These are phyloP conservation scores for Salix suchowensis DNA, from an alignment of 345 rosid species.

Conservation along the genomic window DNA sequence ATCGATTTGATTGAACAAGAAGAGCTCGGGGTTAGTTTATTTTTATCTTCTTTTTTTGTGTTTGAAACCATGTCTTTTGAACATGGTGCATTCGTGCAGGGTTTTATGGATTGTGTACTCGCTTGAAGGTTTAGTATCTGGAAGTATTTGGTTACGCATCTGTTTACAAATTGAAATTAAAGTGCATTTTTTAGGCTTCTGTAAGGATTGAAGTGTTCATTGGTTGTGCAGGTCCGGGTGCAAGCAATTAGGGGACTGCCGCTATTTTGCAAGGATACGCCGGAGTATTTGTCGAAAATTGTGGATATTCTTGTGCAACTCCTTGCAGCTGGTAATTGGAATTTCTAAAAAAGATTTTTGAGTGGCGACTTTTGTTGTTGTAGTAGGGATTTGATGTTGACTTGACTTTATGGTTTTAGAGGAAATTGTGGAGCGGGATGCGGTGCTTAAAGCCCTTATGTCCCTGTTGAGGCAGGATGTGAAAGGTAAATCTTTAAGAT, in stretches of 20 bases:
- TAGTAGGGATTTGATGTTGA: conserved; percentile 1
- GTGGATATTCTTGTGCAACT: conserved; percentile 86
- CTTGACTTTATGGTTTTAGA: conserved; percentile 36
- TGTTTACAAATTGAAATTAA: not conserved
- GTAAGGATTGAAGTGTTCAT: not conserved
- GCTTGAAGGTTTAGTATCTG: not conserved
- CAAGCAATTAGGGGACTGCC: conserved; percentile 98
- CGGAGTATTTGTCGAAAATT: conserved; percentile 69
- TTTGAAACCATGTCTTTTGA: not conserved
- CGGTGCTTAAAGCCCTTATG: conserved; percentile 95
- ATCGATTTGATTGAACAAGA: conserved; percentile 90
- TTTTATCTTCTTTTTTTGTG: not conserved
- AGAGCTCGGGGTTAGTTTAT: conserved; percentile 69
- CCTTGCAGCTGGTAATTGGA: conserved; percentile 54
- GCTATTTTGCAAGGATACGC: conserved; percentile 86
- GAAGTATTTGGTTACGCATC: not conserved
- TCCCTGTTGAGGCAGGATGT: conserved; percentile 92
- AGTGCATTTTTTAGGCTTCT: not conserved
- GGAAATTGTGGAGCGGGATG: conserved; percentile 93
- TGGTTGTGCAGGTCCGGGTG: conserved; percentile 65
- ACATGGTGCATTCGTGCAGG: not conserved
- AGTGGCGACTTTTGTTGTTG: not conserved
- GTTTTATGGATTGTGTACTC: not conserved
- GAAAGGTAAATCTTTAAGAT: conserved; percentile 55
- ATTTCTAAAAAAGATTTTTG: not conserved